These are phyloP conservation scores for Suhomyces kunorum DNA, from an alignment of 1,139 yeast species.

Conservation along the genomic window DNA sequence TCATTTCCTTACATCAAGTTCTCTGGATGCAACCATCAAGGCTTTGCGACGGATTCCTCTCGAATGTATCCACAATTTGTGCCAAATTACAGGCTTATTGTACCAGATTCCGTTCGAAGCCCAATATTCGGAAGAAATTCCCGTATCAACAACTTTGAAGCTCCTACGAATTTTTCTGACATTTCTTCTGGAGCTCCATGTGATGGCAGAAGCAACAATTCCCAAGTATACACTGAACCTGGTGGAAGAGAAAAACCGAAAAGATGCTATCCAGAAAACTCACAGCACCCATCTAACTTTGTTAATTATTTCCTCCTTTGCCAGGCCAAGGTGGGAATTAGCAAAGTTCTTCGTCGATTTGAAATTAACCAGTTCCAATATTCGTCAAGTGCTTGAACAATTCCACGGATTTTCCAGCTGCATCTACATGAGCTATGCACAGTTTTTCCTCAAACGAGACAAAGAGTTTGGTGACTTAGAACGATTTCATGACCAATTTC, in stretches of 20 bases:
- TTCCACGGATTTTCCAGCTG: slow-evolving; percentile 7
- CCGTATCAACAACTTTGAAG: slow-evolving; percentile 2
- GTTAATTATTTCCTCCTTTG: slow-evolving; percentile 2
- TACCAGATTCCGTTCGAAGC: slow-evolving; percentile 8
- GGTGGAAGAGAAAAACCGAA: neutral
- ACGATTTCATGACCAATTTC: neutral
- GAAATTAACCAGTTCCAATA: neutral
- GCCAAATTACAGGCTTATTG: slow-evolving; percentile 1
- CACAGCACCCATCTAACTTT: neutral
- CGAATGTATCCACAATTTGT: neutral
- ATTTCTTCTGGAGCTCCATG: neutral
- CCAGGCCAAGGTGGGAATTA: slow-evolving; percentile 3
- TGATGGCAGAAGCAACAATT: neutral
- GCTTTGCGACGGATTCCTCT: neutral
- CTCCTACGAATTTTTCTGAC: slow-evolving; percentile 1
- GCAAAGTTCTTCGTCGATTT: neutral
- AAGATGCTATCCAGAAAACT: neutral
- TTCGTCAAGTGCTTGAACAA: slow-evolving; percentile 1
- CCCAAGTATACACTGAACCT: too few relatives aligned
- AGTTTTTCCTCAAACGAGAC: neutral
- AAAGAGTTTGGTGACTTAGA: slow-evolving; percentile 1
- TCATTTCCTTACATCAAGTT: neutral
- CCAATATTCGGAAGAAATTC: neutral
- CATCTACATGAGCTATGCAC: neutral
- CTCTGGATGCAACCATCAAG: neutral